Base-by-base conservation (phyloP, 345 rosid species). In the Anastatica hierochuntica region DNA sequence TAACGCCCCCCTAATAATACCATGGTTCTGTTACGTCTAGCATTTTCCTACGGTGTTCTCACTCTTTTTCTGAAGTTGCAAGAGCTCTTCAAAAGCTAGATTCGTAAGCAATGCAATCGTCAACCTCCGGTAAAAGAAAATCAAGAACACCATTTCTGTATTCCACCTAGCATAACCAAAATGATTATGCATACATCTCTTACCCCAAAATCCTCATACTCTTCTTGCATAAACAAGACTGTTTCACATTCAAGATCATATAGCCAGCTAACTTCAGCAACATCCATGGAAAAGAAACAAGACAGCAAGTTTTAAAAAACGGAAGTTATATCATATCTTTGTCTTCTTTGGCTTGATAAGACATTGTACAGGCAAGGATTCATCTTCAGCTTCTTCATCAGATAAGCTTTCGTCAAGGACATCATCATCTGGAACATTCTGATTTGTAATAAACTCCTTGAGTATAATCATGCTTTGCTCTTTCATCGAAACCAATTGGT, bases 371-470 rank as follows among this genome's bases (percentile, higher is more conserved):
- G 0, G 46, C 27, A 24, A 26, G 48, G 27, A 60, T 43, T 51
- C 71, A 1, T 47, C 77, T 7, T 76, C 88, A n/a, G n/a, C n/a
- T n/a, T n/a, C n/a, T 8, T 82, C 92, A 17, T 72, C 85, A 0
- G 85, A 82, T 17, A 82, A 60, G 65, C 56, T 52, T 63, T 76
- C 92, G 16, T 90, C 96, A 14, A 85, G 92, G 16, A 84, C 85
- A 58, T 87, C 82, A 42, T 90, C 84, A 42, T 54, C 78, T 0
- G 85, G 80, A 61, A 80, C 90, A 59, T 90, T 87, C 63, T 90
- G 84, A 37, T 69, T 87, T 58, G 92, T 79, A 57, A 90, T 82
- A 78, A 76, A 90, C 35, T 87, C 92, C 74, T 82, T 90, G 31
- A 86, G 65, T 41, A 80, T 16, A 50, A 47, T 63, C 95, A 84